A percentile compares a stretch with the other conserved stretches of the same genome.
Conservation (phyloP, 2,329 filamentous ascomycete genomes). For the Akanthomyces uredinophilus region DNA sequence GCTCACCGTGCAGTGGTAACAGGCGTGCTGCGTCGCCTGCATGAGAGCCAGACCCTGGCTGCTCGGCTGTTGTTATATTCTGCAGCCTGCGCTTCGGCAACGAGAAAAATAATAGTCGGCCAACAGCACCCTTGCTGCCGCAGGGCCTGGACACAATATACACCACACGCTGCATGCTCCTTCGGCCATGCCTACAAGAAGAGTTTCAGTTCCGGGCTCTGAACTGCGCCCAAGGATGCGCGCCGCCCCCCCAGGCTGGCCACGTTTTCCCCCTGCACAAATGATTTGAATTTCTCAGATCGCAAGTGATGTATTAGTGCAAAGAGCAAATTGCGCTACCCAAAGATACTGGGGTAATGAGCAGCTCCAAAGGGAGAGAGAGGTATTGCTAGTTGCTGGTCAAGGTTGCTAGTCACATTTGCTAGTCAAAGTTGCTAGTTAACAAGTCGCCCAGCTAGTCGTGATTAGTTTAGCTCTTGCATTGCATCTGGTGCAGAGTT, state of each 20-base stretch:
- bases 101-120: not conserved
- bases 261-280: constrained; percentile 1
- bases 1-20: not conserved
- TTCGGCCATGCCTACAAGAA: not conserved
- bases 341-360: not conserved
- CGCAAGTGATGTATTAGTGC: constrained; percentile 3
- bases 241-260: not conserved
- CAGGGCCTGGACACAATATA: not conserved
- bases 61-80: too few species aligned
- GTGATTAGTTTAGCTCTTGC: not conserved
- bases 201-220: not conserved
- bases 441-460: not conserved
- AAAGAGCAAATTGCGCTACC: not conserved
- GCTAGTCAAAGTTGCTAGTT: too few species aligned
- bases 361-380: not conserved
- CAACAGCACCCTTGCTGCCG: not conserved
- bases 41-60: too few species aligned
- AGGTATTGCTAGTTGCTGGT: not conserved
- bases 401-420: too few species aligned
- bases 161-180: not conserved
- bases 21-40: too few species aligned
- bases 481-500: not conserved
- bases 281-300: constrained; percentile 10
- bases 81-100: too few species aligned
- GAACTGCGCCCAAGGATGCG: not conserved